Base-by-base conservation (phyloP, 164 flowering plant genomes). In the Malania oleifera region DNA sequence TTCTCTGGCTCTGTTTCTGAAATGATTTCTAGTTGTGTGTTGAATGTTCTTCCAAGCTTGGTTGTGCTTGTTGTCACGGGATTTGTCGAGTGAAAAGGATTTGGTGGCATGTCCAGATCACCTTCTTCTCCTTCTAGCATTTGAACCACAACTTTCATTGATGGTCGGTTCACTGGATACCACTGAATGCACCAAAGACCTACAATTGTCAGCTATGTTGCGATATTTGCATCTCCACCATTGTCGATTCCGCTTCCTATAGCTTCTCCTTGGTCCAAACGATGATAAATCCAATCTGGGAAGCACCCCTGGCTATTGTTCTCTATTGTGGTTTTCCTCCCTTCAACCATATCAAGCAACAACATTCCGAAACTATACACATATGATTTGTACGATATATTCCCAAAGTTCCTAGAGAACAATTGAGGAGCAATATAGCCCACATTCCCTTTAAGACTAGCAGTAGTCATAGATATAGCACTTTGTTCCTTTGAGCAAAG, bases 161-260 rank as follows among this genome's bases (percentile, higher is more conserved):
- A 63, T 41, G 68, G 75, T 2, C 71, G 34, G 17, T 70, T 67
- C 0, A 29, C 14, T 0, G 74, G 61, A 27, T 44, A 5, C 74
- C 68, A 69, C 31, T 71, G 68, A 5, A 67, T 67, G 64, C 70
- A 71, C 53, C 71, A 51, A 0, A 66, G 71, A 25, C 67, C 75
- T 7, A 67, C 75, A 53, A 60, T 59, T 39, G 59, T 43, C 8
- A 71, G 51, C 23, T 52, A 63, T 65, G 56, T 67, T 44, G 62
- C 75, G 2, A 43, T 31, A 38, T 9, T 5, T 31, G 50, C 50
- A 20, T 46, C 50, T 15, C 3, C 3, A 20, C 3, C 50, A 20
- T 19, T 23, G 12, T 22, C 26, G 2, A 46, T 46, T 11, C 18
- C 50, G 22, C 4, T 20, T 46, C 50, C 26, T 46, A 46, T 46